phyloP scores from a whole-genome alignment of 371 early-diverging fungal species.

The Phascolomyces articulosus region DNA sequence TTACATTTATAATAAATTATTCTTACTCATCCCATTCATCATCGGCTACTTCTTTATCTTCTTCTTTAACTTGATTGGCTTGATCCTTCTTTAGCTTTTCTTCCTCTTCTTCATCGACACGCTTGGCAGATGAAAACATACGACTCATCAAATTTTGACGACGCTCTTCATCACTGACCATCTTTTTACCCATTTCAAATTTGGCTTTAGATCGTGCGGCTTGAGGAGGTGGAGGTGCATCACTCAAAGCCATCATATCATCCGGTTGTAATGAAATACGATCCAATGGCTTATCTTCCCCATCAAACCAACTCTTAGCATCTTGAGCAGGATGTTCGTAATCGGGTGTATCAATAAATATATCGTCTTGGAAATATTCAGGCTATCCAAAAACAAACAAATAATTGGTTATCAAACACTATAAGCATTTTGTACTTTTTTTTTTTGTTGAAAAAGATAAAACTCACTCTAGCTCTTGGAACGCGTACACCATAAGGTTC shows the following conservation, averaged over 20 bases:
- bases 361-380: constrained; percentile 88
- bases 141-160: constrained; percentile 55
- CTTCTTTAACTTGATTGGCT: constrained; percentile 48
- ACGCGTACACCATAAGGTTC: constrained; percentile 75
- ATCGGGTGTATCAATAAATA: constrained; percentile 74
- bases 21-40: constrained; percentile 50
- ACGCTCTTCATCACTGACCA: constrained; percentile 41
- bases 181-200: constrained; percentile 42
- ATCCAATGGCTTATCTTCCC: constrained; percentile 23
- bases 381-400: constrained; percentile 35
- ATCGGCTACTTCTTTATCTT: constrained; percentile 60
- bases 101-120: constrained; percentile 39
- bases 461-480: constrained; percentile 67
- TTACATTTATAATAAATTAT: neutral
- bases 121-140: constrained; percentile 60
- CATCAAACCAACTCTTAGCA: constrained; percentile 62
- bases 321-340: constrained; percentile 50
- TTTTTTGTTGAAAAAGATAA: neutral
- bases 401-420: neutral
- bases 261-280: constrained; percentile 59
- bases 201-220: constrained; percentile 37
- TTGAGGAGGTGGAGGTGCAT: constrained; percentile 50
- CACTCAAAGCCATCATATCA: constrained; percentile 57
- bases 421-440: neutral
- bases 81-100: constrained; percentile 33